A percentile compares a stretch with the other conserved stretches of the same genome.
These are phyloP conservation scores for Rhynchospora tenuis DNA, from an alignment of 176 grass and related monocot genomes.

Conservation along the genomic window DNA sequence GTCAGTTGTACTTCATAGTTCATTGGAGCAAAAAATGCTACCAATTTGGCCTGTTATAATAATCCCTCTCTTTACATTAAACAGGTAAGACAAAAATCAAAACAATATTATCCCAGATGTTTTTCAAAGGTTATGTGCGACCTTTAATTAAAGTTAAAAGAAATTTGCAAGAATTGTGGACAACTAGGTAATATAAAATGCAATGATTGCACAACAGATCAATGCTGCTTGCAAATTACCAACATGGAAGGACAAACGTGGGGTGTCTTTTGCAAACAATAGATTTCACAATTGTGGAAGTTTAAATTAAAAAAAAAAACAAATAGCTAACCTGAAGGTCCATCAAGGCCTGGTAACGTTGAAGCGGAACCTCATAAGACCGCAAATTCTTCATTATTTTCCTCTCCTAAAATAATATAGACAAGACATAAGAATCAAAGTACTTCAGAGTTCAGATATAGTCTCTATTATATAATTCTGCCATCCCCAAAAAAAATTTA, in stretches of 20 bases:
- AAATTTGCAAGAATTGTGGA: not conserved
- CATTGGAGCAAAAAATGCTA: not conserved
- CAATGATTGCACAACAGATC: not conserved
- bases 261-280: no score
- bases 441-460: not conserved
- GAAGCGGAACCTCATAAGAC: slow-evolving; percentile 74
- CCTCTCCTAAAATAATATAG: slow-evolving; percentile 58
- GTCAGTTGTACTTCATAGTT: not conserved
- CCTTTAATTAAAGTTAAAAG: not conserved
- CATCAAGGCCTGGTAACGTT: slow-evolving; percentile 87
- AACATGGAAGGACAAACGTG: not conserved
- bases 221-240: not conserved
- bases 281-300: not conserved
- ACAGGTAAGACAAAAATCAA: not conserved
- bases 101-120: not conserved
- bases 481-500: not conserved
- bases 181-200: not conserved
- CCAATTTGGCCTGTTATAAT: not conserved
- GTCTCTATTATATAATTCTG: not conserved
- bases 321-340: slow-evolving; percentile 59
- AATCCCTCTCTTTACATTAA: not conserved
- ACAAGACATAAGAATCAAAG: slow-evolving; percentile 2
- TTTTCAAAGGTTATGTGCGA: not conserved
- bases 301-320: not conserved
- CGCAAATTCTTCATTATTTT: slow-evolving; percentile 83